These are phyloP conservation scores for Cercospora sp. DNA, from an alignment of 2,329 filamentous ascomycete species.

Conservation along the genomic window DNA sequence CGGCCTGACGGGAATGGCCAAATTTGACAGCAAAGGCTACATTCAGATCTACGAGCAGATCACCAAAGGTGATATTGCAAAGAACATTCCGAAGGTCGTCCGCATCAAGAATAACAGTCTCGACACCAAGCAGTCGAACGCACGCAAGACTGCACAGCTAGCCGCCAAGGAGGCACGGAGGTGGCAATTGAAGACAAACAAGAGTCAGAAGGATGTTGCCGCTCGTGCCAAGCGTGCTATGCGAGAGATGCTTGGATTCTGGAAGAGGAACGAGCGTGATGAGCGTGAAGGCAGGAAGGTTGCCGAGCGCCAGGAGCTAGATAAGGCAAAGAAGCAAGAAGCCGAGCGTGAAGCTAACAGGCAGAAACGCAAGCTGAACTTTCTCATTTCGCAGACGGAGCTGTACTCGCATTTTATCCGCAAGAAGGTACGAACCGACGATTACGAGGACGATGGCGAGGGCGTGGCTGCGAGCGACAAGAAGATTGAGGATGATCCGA, in stretches of 20 bases:
- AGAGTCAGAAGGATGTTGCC: slow-evolving; percentile 96
- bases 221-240: slow-evolving; percentile 96
- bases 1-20: slow-evolving; percentile 38
- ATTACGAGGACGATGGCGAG: slow-evolving; percentile 88
- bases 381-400: slow-evolving; percentile 97
- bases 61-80: slow-evolving; percentile 81
- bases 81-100: slow-evolving; percentile 89
- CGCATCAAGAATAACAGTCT: slow-evolving; percentile 85
- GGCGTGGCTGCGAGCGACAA: slow-evolving; percentile 58
- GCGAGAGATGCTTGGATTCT: slow-evolving; percentile 99
- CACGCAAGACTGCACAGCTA: slow-evolving; percentile 94
- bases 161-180: slow-evolving; percentile 95
- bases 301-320: slow-evolving; percentile 91
- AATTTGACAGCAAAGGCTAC: slow-evolving; percentile 61
- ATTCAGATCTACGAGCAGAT: slow-evolving; percentile 98
- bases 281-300: slow-evolving; percentile 92
- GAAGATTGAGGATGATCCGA: slow-evolving; percentile 41
- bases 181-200: slow-evolving; percentile 97
- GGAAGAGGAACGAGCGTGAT: slow-evolving; percentile 98
- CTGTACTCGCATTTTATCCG: slow-evolving; percentile 99
- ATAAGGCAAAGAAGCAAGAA: slow-evolving; percentile 94
- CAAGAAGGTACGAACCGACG: slow-evolving; percentile 97
- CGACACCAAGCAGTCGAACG: slow-evolving; percentile 85
- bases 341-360: slow-evolving; percentile 95
- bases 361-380: slow-evolving; percentile 98